These are phyloP conservation scores for Annona cherimola DNA, from an alignment of 164 flowering plant species.

Conservation along the genomic window DNA sequence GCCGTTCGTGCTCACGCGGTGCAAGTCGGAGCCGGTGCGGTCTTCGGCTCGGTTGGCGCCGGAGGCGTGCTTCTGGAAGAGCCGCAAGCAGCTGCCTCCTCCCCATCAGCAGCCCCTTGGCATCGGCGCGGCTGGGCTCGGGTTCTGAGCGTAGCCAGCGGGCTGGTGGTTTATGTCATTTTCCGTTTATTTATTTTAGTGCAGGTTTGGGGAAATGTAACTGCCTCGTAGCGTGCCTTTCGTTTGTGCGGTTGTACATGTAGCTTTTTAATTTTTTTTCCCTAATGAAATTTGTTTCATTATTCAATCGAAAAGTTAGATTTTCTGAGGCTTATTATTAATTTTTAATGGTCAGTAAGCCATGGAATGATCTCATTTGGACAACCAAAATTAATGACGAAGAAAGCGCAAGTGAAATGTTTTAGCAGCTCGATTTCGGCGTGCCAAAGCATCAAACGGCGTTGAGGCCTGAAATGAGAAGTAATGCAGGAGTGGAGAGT, in stretches of 20 bases:
- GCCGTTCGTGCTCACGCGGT: constrained; percentile 77
- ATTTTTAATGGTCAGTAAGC: too few species aligned
- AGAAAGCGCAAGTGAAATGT: too few species aligned
- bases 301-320: neutral
- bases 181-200: neutral
- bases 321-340: too few species aligned
- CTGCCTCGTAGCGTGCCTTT: neutral
- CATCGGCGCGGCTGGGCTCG: constrained; percentile 71
- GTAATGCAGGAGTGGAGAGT: too few species aligned
- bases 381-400: too few species aligned
- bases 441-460: too few species aligned
- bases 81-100: constrained; percentile 62
- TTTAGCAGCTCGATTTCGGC: too few species aligned
- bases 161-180: neutral
- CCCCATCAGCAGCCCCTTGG: constrained; percentile 50
- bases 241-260: constrained; percentile 1
- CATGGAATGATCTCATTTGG: too few species aligned
- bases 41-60: constrained; percentile 60
- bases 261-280: neutral
- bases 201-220: neutral
- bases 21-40: constrained; percentile 96
- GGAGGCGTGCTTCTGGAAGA: constrained; percentile 79
- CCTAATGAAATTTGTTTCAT: neutral
- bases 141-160: constrained; percentile 28
- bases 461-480: too few species aligned